These are phyloP conservation scores for Phanerochaete sordida DNA, from an alignment of 768 basidiomycete genomes.

Conservation along the genomic window DNA sequence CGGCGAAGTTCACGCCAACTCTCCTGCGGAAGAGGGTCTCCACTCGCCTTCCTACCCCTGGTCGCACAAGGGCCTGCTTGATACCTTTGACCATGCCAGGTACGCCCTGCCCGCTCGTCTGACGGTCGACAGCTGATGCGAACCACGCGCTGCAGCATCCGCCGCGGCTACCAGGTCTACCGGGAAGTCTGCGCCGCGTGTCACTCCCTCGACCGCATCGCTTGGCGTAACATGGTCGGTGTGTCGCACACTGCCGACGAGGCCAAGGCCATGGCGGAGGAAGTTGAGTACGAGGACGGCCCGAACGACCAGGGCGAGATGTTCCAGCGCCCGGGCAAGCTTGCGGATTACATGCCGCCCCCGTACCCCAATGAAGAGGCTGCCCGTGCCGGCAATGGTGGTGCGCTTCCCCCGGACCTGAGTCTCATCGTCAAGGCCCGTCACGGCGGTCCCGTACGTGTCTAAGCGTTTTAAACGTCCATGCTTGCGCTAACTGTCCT, in stretches of 20 bases:
- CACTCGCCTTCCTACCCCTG: constrained; percentile 87
- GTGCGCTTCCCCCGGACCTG: constrained; percentile 95
- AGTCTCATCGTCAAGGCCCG: constrained; percentile 97
- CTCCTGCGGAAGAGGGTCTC: constrained; percentile 90
- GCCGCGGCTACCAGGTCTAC: constrained; percentile 95
- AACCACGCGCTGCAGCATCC: constrained; percentile 56
- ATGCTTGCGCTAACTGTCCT: background rate
- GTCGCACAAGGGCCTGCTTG: constrained; percentile 83
- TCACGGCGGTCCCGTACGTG: constrained; percentile 89
- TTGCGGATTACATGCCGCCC: constrained; percentile 92
- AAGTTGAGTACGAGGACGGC: constrained; percentile 94
- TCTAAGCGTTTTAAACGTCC: background rate
- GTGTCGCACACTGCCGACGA: constrained; percentile 96
- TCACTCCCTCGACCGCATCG: constrained; percentile 98
- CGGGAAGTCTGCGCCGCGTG: constrained; percentile 99
- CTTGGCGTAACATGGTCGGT: constrained; percentile 99
- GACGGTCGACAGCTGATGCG: background rate
- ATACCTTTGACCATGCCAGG: constrained; percentile 97
- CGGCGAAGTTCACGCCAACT: constrained; percentile 89
- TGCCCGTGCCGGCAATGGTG: constrained; percentile 88
- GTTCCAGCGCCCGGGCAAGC: constrained; percentile 98
- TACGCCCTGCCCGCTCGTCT: constrained; percentile 36
- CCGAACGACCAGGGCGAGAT: constrained; percentile 94
- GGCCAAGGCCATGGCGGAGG: constrained; percentile 88
- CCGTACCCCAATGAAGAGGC: constrained; percentile 99